These are phyloP conservation scores for Sonneratia alba DNA, from an alignment of 345 rosid species.

Conservation along the genomic window DNA sequence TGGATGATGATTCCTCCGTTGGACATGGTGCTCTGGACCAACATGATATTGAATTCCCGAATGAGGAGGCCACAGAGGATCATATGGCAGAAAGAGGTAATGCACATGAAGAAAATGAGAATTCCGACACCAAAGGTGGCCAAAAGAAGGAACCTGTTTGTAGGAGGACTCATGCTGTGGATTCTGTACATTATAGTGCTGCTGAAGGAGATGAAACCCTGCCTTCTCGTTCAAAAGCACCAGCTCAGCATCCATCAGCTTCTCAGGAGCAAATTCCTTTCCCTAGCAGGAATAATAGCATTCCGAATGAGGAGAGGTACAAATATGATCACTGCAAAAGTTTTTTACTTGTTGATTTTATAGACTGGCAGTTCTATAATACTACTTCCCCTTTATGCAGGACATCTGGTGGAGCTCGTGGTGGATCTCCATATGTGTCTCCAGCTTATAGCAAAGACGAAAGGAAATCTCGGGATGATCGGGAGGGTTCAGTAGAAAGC, in stretches of 20 bases:
- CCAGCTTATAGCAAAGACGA: constrained; percentile 36
- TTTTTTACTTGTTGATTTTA: neutral
- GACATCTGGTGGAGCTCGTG: constrained; percentile 26
- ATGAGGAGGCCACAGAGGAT: constrained; percentile 26
- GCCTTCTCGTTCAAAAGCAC: constrained; percentile 22
- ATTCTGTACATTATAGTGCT: constrained; percentile 28
- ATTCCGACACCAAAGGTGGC: constrained; percentile 24
- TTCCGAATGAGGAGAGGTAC: constrained; percentile 41
- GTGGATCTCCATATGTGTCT: constrained; percentile 36
- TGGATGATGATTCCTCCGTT: constrained; percentile 43
- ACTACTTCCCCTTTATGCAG: neutral
- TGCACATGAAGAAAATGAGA: constrained; percentile 20
- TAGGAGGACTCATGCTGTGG: constrained; percentile 16
- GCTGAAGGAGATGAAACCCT: constrained; percentile 35
- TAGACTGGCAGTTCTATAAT: neutral
- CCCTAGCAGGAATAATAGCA: constrained; percentile 27
- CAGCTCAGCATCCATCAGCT: constrained; percentile 22
- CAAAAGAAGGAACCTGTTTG: constrained; percentile 25
- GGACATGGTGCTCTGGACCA: constrained; percentile 32
- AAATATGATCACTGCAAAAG: neutral
- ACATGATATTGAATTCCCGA: constrained; percentile 26
- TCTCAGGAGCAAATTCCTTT: constrained; percentile 27
- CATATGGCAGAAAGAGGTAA: constrained; percentile 28
- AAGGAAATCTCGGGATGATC: constrained; percentile 28
- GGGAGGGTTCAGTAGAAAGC: constrained; percentile 54